Base-by-base conservation (phyloP, 176 grass and related monocot species). In the Dendrocalamus sinicus region DNA sequence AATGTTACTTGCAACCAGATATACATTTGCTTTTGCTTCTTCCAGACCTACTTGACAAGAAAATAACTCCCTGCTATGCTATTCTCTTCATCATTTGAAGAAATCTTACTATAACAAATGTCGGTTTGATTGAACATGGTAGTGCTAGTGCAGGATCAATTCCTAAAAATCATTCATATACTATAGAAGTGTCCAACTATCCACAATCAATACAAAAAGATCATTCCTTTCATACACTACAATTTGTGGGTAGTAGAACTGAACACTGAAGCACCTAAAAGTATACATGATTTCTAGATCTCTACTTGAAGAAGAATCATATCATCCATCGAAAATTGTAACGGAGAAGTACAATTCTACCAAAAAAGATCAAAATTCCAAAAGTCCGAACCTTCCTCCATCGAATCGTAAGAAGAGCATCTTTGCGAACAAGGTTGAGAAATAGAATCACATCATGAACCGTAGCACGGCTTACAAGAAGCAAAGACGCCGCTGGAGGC, bases 221-320 rank as follows among this genome's bases (percentile, higher is more conserved):
- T 14, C 8, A 73, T 39, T 55, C 75, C 63, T 73, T 63, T 79
- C 58, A 84, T 45, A 73, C 7, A 58, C 8, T 47, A 6, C 45
- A 65, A 62, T 10, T 5, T 39, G 43, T 37, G 12, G 4, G 7
- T 64, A 44, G 40, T 46, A 37, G 74, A 83, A 64, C 8, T 72
- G 12, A 32, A 57, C 22, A 75, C 12, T 47, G 23, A 53, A 76
- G 59, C 43, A 13, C 2, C 23, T 12, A 64, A 41, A 47, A 20
- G 8, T 50, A 51, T 52, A 23, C 22, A 54, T 58, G 72, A 41
- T 82, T 5, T 40, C 24, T 28, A 82, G 67, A 47, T 47, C 16
- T n/a, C 84, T 44, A 83, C 17, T 52, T 51, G 79, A 87, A 58
- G 24, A 86, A 69, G 77, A 8, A 58, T 58, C 69, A 74, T 14